Evolutionary conservation across 2,329 filamentous ascomycete genomes (phyloP).

Genomic region (Monosporascus cannonballus): DNA sequence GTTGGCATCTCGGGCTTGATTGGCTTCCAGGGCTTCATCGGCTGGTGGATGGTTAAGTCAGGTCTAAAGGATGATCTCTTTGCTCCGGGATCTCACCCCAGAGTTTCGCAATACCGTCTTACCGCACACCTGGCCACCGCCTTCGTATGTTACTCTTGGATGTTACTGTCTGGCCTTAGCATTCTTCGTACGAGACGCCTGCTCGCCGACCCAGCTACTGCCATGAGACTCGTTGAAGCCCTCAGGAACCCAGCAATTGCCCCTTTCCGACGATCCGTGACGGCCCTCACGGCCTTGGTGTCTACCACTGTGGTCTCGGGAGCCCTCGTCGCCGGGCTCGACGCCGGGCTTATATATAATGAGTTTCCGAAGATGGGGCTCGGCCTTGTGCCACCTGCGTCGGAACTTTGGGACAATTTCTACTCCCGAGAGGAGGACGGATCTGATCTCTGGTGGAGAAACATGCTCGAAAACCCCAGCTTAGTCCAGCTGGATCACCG

Average conservation of each 20-base stretch:
- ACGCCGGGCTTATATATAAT: slow-evolving; percentile 97
- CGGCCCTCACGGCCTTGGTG: slow-evolving; percentile 66
- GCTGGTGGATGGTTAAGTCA: slow-evolving; percentile 99
- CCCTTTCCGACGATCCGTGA: slow-evolving; percentile 66
- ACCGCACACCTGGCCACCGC: slow-evolving; percentile 85
- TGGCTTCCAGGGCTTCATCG: slow-evolving; percentile 89
- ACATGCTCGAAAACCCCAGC: slow-evolving; percentile 94
- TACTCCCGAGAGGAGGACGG: slow-evolving; percentile 75
- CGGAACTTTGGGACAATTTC: slow-evolving; percentile 79
- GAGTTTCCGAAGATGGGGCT: slow-evolving; percentile 95
- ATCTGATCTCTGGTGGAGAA: slow-evolving; percentile 90
- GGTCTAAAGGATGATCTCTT: slow-evolving; percentile 95
- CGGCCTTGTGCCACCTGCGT: slow-evolving; percentile 71
- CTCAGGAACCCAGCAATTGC: slow-evolving; percentile 63
- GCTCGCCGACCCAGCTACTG: slow-evolving; percentile 59
- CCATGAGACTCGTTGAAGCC: slow-evolving; percentile 52
- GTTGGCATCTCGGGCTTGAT: slow-evolving; percentile 82
- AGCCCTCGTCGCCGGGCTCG: slow-evolving; percentile 86
- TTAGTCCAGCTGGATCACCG: slow-evolving; percentile 95
- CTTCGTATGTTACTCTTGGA: slow-evolving; percentile 88
- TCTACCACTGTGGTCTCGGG: slow-evolving; percentile 92
- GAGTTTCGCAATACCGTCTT: slow-evolving; percentile 91
- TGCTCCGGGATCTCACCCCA: slow-evolving; percentile 79
- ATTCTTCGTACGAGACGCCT: slow-evolving; percentile 75
- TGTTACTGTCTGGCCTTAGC: slow-evolving; percentile 83